A percentile compares a stretch with the other conserved stretches of the same genome.
These are phyloP conservation scores for Dendrobium chrysotoxum DNA, from an alignment of 106 monocot species.

Conservation along the genomic window DNA sequence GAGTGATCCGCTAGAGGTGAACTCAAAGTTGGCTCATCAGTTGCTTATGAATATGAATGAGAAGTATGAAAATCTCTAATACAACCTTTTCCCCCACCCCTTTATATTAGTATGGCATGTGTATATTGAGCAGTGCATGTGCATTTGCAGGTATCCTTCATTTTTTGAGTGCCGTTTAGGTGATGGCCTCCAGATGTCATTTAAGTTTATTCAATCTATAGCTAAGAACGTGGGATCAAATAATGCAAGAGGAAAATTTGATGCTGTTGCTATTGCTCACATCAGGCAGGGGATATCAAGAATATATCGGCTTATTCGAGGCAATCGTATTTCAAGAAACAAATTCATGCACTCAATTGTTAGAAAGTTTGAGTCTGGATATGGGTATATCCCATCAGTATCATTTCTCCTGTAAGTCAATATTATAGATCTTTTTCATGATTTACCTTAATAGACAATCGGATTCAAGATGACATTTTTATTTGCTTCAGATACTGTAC, in stretches of 20 bases:
- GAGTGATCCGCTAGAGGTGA: constrained; percentile 78
- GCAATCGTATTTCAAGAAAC: constrained; percentile 80
- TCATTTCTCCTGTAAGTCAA: constrained; percentile 82
- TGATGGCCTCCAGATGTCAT: constrained; percentile 94
- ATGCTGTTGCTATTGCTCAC: constrained; percentile 46
- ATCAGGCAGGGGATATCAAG: constrained; percentile 85
- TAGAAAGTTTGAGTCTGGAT: constrained; percentile 84
- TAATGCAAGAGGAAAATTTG: constrained; percentile 44
- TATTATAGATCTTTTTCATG: constrained; percentile 2
- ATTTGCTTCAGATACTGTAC: constrained; percentile 68
- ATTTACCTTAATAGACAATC: background rate
- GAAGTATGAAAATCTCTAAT: constrained; percentile 51
- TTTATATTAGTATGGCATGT: background rate
- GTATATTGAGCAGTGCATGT: background rate
- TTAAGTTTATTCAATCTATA: constrained; percentile 66
- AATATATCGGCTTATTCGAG: constrained; percentile 86
- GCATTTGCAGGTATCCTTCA: constrained; percentile 77
- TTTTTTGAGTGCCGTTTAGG: constrained; percentile 96
- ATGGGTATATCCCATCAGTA: constrained; percentile 46
- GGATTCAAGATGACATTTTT: constrained; percentile 3
- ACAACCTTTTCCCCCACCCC: background rate
- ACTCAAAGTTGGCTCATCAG: constrained; percentile 89
- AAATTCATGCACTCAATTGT: constrained; percentile 97
- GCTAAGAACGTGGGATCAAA: constrained; percentile 23
- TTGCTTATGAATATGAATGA: constrained; percentile 97